A percentile compares a stretch with the other conserved stretches of the same genome.
These are phyloP conservation scores for Solanum okadae DNA, from an alignment of 257 asterid genomes.

Conservation along the genomic window DNA sequence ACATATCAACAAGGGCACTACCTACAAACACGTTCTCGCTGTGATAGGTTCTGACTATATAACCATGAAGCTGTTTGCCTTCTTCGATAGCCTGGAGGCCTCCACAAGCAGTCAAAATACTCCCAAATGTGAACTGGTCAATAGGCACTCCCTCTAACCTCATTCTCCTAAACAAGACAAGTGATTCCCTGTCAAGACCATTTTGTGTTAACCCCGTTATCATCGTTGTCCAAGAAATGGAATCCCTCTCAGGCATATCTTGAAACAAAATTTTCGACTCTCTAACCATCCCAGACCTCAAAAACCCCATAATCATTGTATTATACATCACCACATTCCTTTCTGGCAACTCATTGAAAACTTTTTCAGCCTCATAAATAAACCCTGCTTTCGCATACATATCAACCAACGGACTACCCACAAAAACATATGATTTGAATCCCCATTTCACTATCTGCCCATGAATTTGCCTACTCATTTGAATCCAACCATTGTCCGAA, in stretches of 20 bases:
- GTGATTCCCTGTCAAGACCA: conserved; percentile 42
- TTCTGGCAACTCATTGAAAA: conserved; percentile 42
- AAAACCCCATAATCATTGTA: conserved; percentile 29
- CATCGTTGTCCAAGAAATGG: conserved; percentile 85
- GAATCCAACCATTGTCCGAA: conserved; percentile 55
- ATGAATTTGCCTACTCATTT: conserved; percentile 61
- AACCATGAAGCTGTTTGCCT: conserved; percentile 83
- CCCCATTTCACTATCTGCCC: conserved; percentile 76
- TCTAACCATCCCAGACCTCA: conserved; percentile 30
- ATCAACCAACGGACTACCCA: conserved; percentile 79
- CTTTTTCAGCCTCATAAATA: conserved; percentile 38
- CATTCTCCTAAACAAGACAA: conserved; percentile 50
- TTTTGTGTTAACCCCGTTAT: conserved; percentile 68
- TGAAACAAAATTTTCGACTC: conserved; percentile 35
- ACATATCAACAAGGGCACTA: conserved; percentile 88
- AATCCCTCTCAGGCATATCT: conserved; percentile 63
- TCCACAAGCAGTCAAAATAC: conserved; percentile 82
- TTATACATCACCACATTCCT: conserved; percentile 27
- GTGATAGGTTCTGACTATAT: conserved; percentile 44
- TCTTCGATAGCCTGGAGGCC: conserved; percentile 42
- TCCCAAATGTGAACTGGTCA: conserved; percentile 88
- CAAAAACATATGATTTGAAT: conserved; percentile 52
- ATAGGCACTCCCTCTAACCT: conserved; percentile 39
- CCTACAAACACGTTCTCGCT: conserved; percentile 64
- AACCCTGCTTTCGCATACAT: conserved; percentile 76